Conservation (phyloP, 768 basidiomycete genomes). For the Omphalotus guepiniiformis region DNA sequence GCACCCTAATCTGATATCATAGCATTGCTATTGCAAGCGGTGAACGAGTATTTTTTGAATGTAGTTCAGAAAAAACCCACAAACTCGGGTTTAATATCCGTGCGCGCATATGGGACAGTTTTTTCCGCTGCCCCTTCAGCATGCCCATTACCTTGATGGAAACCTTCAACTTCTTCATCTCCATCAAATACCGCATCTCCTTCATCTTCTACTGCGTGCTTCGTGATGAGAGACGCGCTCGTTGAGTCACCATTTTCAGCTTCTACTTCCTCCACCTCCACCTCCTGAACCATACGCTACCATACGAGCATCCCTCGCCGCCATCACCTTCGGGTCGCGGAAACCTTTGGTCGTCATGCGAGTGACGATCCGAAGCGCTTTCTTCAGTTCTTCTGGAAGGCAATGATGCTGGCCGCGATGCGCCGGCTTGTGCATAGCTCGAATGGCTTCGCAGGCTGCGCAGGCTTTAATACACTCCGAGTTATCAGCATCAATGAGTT, state of each 20-base stretch:
- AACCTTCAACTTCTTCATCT: constrained; percentile 60
- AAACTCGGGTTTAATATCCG: constrained; percentile 95
- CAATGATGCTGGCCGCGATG: background rate
- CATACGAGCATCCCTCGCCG: constrained; percentile 74
- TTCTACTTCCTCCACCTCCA: constrained; percentile 44
- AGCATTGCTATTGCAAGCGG: constrained; percentile 67
- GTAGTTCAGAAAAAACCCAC: constrained; percentile 28
- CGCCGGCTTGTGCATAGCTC: constrained; percentile 74
- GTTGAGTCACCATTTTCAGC: constrained; percentile 28
- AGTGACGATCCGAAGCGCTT: constrained; percentile 38
- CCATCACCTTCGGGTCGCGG: constrained; percentile 73
- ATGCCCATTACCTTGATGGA: constrained; percentile 32
- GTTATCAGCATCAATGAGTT: too few species aligned
- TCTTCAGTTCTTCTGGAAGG: too few species aligned
- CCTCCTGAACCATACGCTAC: constrained; percentile 27
- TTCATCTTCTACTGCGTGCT: constrained; percentile 44
- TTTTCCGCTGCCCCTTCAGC: constrained; percentile 44
- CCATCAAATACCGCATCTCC: constrained; percentile 73
- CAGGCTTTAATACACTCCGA: too few species aligned
- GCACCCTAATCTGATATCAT: constrained; percentile 94
- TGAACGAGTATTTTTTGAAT: too few species aligned
- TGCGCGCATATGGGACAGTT: constrained; percentile 87
- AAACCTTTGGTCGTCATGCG: constrained; percentile 67
- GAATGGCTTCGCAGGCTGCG: constrained; percentile 89
- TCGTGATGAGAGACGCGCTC: constrained; percentile 59